Base-by-base conservation (phyloP, 345 rosid genomes). In the Rhodamnia argentea region DNA sequence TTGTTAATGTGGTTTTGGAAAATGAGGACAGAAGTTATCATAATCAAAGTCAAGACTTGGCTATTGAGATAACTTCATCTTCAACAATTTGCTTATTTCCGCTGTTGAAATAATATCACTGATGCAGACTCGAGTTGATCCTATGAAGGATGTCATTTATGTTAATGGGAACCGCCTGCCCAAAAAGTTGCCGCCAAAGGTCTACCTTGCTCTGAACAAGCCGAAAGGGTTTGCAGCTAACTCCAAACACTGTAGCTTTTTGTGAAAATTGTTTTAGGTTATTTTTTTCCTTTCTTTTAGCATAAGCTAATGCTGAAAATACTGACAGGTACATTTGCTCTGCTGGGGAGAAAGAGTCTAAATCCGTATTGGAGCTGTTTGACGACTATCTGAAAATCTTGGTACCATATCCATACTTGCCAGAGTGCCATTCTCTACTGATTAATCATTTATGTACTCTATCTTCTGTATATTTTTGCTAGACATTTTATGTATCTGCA, bases 141-240 rank as follows among this genome's bases (percentile, higher is more conserved):
- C 98, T 83, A 42, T 88, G 4, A 96, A 90, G 88, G 99, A 97
- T 88, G 85, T 89, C 51, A 94, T 97, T 51, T 97, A 95, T 91
- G 99, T 97, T 82, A 94, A 96, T 88, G 99, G 99, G 54, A 94
- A 87, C 88, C 98, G 98, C 83, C 93, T 97, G 81, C 97, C 98
- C 3, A 97, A 93, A 92, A 96, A 85, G 90, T 90, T 96, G 87
- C 99, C 98, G 26, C 98, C 97, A 12, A 97, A 97, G 86, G 95
- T 96, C 83, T 97, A 95, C 89, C 88, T 97, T 88, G 97, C 98
- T 29, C 90, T 96, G n/a, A 95, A 97, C 93, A 97, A 97, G 92
- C 99, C 99, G 27, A 97, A 97, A 92, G 99, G 99, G 99, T 97
- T 85, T 16, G 99, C 88, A 75, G 51, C 26, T 24, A 58, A 74